Evolutionary conservation across 2,329 filamentous ascomycete genomes (phyloP), one percentile per base, ranked within the genome.

Genomic region (Pyrenophora tritici-repentis): DNA sequence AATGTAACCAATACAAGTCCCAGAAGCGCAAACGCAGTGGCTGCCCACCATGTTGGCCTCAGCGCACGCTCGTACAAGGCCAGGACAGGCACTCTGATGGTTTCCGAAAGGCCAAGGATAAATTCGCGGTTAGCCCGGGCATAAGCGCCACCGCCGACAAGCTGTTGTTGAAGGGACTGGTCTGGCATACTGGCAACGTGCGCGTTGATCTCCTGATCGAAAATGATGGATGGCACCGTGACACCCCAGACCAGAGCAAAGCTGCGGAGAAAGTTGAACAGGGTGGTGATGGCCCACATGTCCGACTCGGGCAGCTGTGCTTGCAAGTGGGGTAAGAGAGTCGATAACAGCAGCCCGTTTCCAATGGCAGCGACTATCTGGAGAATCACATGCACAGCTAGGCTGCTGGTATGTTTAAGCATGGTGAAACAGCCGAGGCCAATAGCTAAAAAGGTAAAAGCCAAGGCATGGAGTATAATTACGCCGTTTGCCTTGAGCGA

Each of bases 191-290:
- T 7, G 9, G 2, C 13, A 5, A 8, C 6, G 24, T 29, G 10
- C 5, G 6, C 5, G 24, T 29, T 29, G 42, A 69, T 65, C 14
- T 59, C 61, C 1, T 56, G 26, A 38, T 71, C 70, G 56, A 73
- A 73, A 3, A 71, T 44, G 0, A 67, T 62, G 7, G 59, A 57
- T 0, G 70, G 69, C 1, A 71, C 54, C 0, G 68, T 61, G 18
- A 70, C 63, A 22, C 70, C 70, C 12, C 65, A 71, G 0, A 73
- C 44, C 0, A 60, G 63, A 3, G 68, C 68, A 0, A 59, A 62
- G 6, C 61, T 58, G 3, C 70, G 67, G 2, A 72, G 54, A 13
- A 72, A 73, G 0, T 61, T 63, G 63, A 65, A 72, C 0, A 66
- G 58, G 1, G 62, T 67, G 12, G 65, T 53, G 3, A 59, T 55